These are phyloP conservation scores for Gastrodia elata DNA, from an alignment of 106 monocot species.

Conservation along the genomic window DNA sequence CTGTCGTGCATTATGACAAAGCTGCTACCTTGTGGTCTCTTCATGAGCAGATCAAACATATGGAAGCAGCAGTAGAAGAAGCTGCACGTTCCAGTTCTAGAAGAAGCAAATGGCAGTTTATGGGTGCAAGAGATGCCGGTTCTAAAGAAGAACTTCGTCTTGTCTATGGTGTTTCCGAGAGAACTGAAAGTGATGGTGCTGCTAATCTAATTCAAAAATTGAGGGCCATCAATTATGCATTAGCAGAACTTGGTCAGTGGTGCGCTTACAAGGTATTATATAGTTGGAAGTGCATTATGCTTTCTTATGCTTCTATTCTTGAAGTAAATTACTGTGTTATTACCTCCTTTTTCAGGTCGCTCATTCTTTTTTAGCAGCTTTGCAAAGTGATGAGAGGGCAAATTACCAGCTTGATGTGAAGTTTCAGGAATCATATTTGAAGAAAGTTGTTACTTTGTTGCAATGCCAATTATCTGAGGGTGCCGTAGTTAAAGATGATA, in stretches of 20 bases:
- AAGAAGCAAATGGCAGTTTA: conserved; percentile 98
- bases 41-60: conserved; percentile 87
- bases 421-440: conserved; percentile 93
- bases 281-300: conserved; percentile 4
- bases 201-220: conserved; percentile 92
- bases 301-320: conserved; percentile 1
- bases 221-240: conserved; percentile 90
- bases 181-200: conserved; percentile 99
- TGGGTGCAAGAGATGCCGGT: conserved; percentile 99
- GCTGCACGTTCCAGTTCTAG: conserved; percentile 74
- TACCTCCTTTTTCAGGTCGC: conserved; percentile 60
- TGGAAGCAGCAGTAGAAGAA: conserved; percentile 82
- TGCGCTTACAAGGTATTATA: conserved; percentile 83
- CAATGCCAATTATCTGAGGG: conserved; percentile 93
- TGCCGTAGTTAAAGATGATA: conserved; percentile 34
- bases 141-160: conserved; percentile 91
- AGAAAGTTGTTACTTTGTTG: conserved; percentile 68
- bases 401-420: conserved; percentile 96
- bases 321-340: conserved; percentile 2
- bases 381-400: conserved; percentile 95
- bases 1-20: conserved; percentile 78
- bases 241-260: conserved; percentile 97
- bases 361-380: conserved; percentile 78
- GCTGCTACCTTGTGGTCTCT: conserved; percentile 76
- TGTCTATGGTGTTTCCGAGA: conserved; percentile 95